These are phyloP conservation scores for Pseudotulostoma volvatum DNA, from an alignment of 495 filamentous ascomycete genomes.

Conservation along the genomic window DNA sequence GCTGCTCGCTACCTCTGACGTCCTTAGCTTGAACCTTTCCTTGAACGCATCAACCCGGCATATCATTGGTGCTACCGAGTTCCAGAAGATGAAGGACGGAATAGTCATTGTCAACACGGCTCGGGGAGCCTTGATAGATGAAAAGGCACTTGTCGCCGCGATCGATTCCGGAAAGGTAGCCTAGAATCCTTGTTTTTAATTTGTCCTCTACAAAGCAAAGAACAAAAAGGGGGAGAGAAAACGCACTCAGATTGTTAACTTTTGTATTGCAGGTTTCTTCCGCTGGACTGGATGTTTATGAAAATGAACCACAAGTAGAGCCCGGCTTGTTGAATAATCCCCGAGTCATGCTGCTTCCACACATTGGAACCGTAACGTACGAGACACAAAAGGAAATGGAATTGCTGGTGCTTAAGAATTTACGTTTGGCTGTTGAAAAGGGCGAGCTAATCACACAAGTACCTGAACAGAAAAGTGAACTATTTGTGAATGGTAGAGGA, in stretches of 20 bases:
- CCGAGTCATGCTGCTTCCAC: slow-evolving; percentile 57
- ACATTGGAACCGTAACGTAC: slow-evolving; percentile 58
- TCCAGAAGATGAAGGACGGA: slow-evolving; percentile 59
- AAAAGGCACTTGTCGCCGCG: slow-evolving; percentile 55
- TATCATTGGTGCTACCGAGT: slow-evolving; percentile 48
- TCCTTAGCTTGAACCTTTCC: slow-evolving; percentile 64
- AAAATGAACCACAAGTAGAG: slow-evolving; percentile 61
- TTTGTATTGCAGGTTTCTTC: slow-evolving; percentile 22
- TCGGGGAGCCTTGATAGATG: slow-evolving; percentile 62
- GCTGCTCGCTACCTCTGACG: slow-evolving; percentile 50
- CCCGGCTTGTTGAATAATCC: slow-evolving; percentile 52
- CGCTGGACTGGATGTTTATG: slow-evolving; percentile 65
- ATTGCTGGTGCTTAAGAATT: slow-evolving; percentile 50
- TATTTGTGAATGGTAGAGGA: neutral
- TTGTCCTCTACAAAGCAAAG: too few relatives aligned
- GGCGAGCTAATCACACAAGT: slow-evolving; percentile 55
- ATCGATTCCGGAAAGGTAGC: slow-evolving; percentile 49
- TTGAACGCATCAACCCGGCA: slow-evolving; percentile 49
- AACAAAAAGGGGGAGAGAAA: too few relatives aligned
- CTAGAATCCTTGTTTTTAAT: slow-evolving; percentile 3
- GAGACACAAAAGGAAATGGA: slow-evolving; percentile 68
- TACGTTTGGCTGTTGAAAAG: slow-evolving; percentile 44
- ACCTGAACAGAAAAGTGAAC: slow-evolving; percentile 40
- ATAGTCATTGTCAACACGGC: slow-evolving; percentile 74
- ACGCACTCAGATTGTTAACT: neutral